Evolutionary conservation across 2,329 filamentous ascomycete genomes (phyloP), one percentile per base, ranked within the genome.

Genomic region (Diplodia intermedia): DNA sequence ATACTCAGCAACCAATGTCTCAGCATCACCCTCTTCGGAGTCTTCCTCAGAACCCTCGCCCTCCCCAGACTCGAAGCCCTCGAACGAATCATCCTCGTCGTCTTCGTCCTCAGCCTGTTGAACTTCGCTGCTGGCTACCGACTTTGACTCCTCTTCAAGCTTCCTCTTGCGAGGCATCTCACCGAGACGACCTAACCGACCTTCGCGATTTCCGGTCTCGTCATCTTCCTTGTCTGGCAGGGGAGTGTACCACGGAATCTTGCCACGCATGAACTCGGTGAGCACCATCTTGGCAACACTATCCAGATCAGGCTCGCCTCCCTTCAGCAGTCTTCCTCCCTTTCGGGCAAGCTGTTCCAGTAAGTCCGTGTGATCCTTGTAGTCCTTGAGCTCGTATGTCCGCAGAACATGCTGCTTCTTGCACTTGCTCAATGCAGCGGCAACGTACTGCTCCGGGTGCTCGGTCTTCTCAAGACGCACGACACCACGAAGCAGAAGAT

Each of bases 201-300:
- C 91, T 70, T 89, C 87, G n/a, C 90, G 81, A 47, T 81, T 82
- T 54, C 77, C 74, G n/a, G 79, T 81, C 38, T 82, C 82, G 12
- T 81, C 80, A 15, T 81, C 83, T 38, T 86, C 40, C 7, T 72
- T 72, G 5, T 72, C 70, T 1, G 94, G 93, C 11, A 93, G 90
- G 9, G 93, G 89, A 0, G 92, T 95, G 76, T 93, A 99, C 95
- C 96, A 99, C 1, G 95, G 95, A 31, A 98, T 92, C 81, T 94
- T 97, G 68, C 95, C 95, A 71, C 95, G 85, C 75, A 98, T 88
- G 78, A 98, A 99, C 76, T 99, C 95, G 75, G 97, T 98, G 69
- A 99, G 82, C 0, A 99, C 91, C 89, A 97, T 97, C 80, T 97
- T 97, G 1, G 95, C 95, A 57, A 97, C 93, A 74, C 94, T 93